These are phyloP conservation scores for Saccharomyces hybrid DNA, from an alignment of 1,139 yeast species.

Conservation along the genomic window DNA sequence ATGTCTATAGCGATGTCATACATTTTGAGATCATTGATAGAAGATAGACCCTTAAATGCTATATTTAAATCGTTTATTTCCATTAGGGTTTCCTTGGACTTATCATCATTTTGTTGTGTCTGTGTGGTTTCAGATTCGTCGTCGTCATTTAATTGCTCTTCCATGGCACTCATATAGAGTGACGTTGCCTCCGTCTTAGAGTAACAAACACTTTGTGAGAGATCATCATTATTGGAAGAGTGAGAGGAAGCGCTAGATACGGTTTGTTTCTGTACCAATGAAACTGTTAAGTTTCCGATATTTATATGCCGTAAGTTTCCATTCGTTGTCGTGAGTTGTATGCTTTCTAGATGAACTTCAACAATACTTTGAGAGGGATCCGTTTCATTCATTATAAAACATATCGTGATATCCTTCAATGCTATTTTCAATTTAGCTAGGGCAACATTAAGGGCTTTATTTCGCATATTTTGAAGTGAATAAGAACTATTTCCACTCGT, in stretches of 20 bases:
- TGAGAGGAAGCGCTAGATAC: not conserved
- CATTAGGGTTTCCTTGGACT: conserved; percentile 13
- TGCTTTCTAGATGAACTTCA: not conserved
- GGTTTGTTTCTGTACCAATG: not conserved
- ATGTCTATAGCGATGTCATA: conserved; percentile 13
- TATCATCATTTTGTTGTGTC: conserved; percentile 11
- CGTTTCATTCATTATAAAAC: conserved; percentile 17
- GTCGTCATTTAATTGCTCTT: conserved; percentile 21
- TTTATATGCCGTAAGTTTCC: not conserved
- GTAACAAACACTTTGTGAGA: conserved; percentile 57
- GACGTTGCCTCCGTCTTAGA: conserved; percentile 67
- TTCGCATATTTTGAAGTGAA: conserved; percentile 25
- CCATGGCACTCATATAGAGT: conserved; percentile 76
- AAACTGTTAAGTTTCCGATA: not conserved
- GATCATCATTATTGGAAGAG: conserved; percentile 10
- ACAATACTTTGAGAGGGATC: conserved; percentile 2
- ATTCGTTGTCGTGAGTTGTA: conserved; percentile 1
- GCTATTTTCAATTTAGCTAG: conserved; percentile 26
- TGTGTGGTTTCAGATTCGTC: conserved; percentile 4
- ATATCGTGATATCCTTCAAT: conserved; percentile 18
- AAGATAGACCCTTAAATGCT: conserved; percentile 46
- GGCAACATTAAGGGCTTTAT: conserved; percentile 29
- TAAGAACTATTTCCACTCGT: conserved; percentile 5
- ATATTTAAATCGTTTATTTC: conserved; percentile 36
- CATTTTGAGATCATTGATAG: conserved; percentile 38